Evolutionary conservation across 1,139 yeast genomes (phyloP), one percentile per base, ranked within the genome.

Genomic region (Zygosaccharomyces pseudobailii): DNA sequence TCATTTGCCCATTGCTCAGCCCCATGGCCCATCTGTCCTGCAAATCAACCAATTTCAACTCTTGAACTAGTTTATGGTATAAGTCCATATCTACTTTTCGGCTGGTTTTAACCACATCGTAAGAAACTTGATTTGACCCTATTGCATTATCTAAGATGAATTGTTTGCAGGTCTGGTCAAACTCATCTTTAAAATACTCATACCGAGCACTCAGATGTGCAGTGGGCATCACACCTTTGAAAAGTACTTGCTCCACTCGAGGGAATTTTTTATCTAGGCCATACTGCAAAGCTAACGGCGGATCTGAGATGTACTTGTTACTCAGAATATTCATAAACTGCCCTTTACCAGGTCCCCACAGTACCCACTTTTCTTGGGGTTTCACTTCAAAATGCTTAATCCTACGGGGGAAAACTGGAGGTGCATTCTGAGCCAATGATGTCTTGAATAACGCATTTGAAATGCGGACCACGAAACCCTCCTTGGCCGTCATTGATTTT

Each of bases 141-240:
- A 62, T 55, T 33, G 65, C 49, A 51, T 67, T 62, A 28, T 72
- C 69, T 40, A 67, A 55, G 34, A 87, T 78, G 61, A 84, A 87
- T 44, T 73, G 71, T 28, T 74, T 76, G n/a, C 92, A 79, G 23
- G 85, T 80, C 53, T 79, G 82, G 64, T 92, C 96, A 55, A 85
- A 84, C 45, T 84, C 82, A 67, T 85, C 97, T 53, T 90, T 83
- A 62, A 78, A 86, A 42, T 81, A 80, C 66, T 92, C 98, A 61
- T 88, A 92, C 43, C 98, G 69, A 0, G 97, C 96, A 40, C 95
- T 82, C 43, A 92, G 62, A 68, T 90, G 95, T 1, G 89, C 87
- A 43, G 82, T 85, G 55, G 76, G 84, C 51, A 78, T 62, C 1
- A 69, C 75, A n/a, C 86, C 85, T 50, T 76, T 73, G 62, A 89